A percentile compares a stretch with the other conserved stretches of the same genome.
Conservation (phyloP, 2,329 filamentous ascomycete species). For the Aspergillus viridinutans region DNA sequence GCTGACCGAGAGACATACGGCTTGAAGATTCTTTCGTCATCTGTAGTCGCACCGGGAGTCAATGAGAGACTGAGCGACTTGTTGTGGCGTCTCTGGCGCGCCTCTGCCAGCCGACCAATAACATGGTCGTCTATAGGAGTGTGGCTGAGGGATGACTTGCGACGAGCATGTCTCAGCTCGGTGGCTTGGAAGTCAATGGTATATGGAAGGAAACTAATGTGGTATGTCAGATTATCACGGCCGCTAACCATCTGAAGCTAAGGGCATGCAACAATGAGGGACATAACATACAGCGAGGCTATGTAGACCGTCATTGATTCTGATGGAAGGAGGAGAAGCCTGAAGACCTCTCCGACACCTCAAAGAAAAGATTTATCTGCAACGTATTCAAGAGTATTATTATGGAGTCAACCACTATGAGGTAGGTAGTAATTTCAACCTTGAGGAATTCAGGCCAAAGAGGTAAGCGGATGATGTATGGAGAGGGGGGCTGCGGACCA, state of each 20-base stretch:
- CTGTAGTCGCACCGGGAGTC: conserved; percentile 37
- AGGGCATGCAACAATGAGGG: background rate
- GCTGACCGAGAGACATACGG: conserved; percentile 25
- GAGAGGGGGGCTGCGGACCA: background rate
- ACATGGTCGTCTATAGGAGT: conserved; percentile 20
- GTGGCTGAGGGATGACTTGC: conserved; percentile 21
- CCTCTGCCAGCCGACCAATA: conserved; percentile 21
- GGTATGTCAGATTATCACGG: conserved; percentile 2
- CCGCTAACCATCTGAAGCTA: background rate
- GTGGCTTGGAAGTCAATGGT: conserved; percentile 33
- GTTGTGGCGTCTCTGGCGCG: conserved; percentile 12
- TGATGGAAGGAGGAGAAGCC: background rate
- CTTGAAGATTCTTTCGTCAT: conserved; percentile 38
- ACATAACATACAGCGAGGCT: conserved; percentile 29
- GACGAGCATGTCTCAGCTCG: conserved; percentile 16
- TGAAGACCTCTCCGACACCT: background rate
- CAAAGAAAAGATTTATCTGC: background rate
- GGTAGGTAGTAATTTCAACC: background rate
- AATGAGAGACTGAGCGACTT: conserved; percentile 22
- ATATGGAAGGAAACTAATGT: conserved; percentile 32
- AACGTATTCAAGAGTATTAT: background rate
- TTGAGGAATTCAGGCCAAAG: background rate
- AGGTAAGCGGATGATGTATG: background rate
- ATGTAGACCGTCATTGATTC: conserved; percentile 31
- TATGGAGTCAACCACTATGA: background rate